These are phyloP conservation scores for Crithidia thermophila DNA, from an alignment of 208 protist species.

Conservation along the genomic window DNA sequence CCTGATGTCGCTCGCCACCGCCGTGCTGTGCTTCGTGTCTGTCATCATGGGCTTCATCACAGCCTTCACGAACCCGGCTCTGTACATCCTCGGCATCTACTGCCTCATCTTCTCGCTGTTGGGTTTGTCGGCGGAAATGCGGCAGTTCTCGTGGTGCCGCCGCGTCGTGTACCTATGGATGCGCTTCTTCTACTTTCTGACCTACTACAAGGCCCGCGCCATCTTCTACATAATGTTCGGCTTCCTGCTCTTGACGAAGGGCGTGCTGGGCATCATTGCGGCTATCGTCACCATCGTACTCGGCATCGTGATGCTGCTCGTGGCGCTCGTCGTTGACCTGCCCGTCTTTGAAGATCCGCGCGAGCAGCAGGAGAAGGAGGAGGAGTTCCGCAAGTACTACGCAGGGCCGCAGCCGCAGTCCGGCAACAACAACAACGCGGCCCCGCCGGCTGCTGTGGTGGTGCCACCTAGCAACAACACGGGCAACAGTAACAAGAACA, in stretches of 20 bases:
- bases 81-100: conserved; percentile 57
- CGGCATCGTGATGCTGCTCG: conserved; percentile 66
- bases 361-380: conserved; percentile 33
- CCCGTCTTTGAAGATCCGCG: conserved; percentile 60
- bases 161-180: conserved; percentile 65
- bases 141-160: conserved; percentile 56
- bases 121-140: conserved; percentile 67
- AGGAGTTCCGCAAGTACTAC: conserved; percentile 37
- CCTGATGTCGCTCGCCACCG: conserved; percentile 30
- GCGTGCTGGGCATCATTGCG: conserved; percentile 43
- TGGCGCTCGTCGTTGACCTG: conserved; percentile 48
- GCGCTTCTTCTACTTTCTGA: conserved; percentile 78
- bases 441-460: not conserved
- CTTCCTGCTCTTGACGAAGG: conserved; percentile 49
- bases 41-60: conserved; percentile 50
- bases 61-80: conserved; percentile 19
- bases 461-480: not conserved
- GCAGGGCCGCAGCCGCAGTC: conserved; percentile 13
- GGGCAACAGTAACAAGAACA: not conserved
- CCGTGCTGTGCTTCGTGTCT: conserved; percentile 39
- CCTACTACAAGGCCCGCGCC: conserved; percentile 59
- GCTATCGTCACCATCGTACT: conserved; percentile 43
- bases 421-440: not conserved
- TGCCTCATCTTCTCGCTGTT: conserved; percentile 71
- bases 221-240: conserved; percentile 85